Conservation (phyloP, 2,329 filamentous ascomycete genomes). For the Beauveria sp. region DNA sequence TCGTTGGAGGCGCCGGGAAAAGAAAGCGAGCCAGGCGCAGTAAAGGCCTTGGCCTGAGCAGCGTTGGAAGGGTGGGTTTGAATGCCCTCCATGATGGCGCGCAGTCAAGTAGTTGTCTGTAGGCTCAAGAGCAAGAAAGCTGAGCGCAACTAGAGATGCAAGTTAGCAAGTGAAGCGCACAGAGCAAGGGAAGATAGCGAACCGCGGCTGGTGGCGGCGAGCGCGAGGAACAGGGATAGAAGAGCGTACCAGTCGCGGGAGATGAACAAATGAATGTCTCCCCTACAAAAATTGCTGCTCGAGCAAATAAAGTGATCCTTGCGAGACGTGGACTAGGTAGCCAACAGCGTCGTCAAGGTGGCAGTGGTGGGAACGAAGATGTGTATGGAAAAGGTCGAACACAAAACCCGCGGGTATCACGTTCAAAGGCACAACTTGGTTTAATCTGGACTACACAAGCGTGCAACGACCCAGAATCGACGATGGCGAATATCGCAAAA, state of each 20-base stretch:
- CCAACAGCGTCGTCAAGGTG: slow-evolving; percentile 16
- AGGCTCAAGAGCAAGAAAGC: slow-evolving; percentile 15
- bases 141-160: slow-evolving; percentile 26
- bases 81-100: slow-evolving; percentile 70
- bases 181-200: not conserved
- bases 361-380: not conserved
- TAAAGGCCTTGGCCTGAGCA: slow-evolving; percentile 91
- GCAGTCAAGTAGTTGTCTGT: not conserved
- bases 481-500: slow-evolving; percentile 11
- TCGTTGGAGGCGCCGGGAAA: slow-evolving; percentile 81
- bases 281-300: slow-evolving; percentile 49
- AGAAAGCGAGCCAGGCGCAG: slow-evolving; percentile 82
- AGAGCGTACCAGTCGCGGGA: slow-evolving; percentile 60
- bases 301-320: slow-evolving; percentile 16
- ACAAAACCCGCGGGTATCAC: slow-evolving; percentile 22
- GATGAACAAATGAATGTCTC: slow-evolving; percentile 99
- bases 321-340: slow-evolving; percentile 16
- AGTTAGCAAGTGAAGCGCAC: slow-evolving; percentile 19
- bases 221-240: slow-evolving; percentile 32
- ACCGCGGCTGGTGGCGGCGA: not conserved
- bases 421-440: slow-evolving; percentile 20
- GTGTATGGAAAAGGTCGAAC: not conserved
- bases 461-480: slow-evolving; percentile 12
- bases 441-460: slow-evolving; percentile 22
- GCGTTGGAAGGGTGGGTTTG: slow-evolving; percentile 89